phyloP scores from a whole-genome alignment of 1,284 basidiomycete species.

The Trichosporon inkin region DNA sequence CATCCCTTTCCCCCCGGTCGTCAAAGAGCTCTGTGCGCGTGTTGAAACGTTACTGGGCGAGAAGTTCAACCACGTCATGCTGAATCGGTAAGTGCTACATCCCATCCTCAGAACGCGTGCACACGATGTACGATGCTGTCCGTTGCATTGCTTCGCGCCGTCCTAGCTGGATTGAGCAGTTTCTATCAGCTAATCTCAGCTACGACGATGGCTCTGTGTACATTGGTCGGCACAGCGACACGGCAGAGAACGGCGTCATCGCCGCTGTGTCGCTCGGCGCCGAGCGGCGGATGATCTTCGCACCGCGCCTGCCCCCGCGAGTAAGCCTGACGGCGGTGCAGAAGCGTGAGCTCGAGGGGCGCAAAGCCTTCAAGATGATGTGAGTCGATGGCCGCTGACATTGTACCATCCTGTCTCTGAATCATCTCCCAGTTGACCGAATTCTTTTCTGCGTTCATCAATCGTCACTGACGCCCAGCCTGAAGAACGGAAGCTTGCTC shows the following conservation, averaged over 20 bases:
- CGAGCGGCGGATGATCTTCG: slow-evolving; percentile 54
- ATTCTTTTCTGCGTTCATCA: neutral
- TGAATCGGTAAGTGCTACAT: slow-evolving; percentile 57
- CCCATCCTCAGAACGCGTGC: too few relatives aligned
- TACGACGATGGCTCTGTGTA: neutral
- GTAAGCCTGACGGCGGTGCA: neutral
- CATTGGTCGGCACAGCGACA: slow-evolving; percentile 33
- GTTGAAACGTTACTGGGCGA: slow-evolving; percentile 51
- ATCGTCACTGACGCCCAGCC: slow-evolving; percentile 20
- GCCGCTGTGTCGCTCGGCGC: slow-evolving; percentile 55
- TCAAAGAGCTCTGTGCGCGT: slow-evolving; percentile 48
- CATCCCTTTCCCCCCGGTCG: slow-evolving; percentile 50
- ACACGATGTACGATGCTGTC: too few relatives aligned
- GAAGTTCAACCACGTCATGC: slow-evolving; percentile 56
- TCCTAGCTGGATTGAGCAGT: too few relatives aligned
- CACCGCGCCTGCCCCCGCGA: slow-evolving; percentile 40
- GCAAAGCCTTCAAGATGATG: slow-evolving; percentile 38
- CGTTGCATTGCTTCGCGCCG: too few relatives aligned
- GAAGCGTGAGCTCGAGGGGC: slow-evolving; percentile 23
- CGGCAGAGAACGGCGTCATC: slow-evolving; percentile 52
- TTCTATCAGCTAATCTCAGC: slow-evolving; percentile 13
- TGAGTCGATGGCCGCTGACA: too few relatives aligned
- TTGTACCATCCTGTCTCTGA: too few relatives aligned
- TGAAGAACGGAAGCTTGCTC: slow-evolving; percentile 54
- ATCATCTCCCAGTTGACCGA: too few relatives aligned